These are phyloP conservation scores for Aspergillus sp. DNA, from an alignment of 2,329 filamentous ascomycete species.

Conservation along the genomic window DNA sequence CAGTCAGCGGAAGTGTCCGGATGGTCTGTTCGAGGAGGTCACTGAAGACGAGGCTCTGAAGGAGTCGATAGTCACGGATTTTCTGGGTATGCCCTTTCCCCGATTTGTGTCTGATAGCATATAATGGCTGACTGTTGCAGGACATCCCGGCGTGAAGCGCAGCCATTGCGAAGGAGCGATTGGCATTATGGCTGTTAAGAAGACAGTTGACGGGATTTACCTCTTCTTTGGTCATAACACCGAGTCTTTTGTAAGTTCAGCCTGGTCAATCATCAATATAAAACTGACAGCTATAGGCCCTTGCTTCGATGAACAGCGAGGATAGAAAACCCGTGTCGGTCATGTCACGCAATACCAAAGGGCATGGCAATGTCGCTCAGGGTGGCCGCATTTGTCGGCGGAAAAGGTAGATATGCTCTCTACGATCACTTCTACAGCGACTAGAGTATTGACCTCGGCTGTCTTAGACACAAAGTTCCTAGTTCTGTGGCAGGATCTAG, in stretches of 20 bases:
- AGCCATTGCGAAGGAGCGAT: conserved; percentile 82
- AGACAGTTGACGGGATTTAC: conserved; percentile 65
- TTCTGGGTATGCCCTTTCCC: conserved; percentile 56
- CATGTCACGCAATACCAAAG: conserved; percentile 67
- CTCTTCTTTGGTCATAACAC: conserved; percentile 97
- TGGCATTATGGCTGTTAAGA: conserved; percentile 85
- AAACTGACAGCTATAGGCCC: conserved; percentile 44
- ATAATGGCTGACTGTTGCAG: conserved; percentile 23
- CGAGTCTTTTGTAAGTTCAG: conserved; percentile 58
- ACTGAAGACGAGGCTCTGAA: conserved; percentile 72
- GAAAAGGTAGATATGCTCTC: conserved; percentile 16
- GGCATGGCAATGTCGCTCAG: conserved; percentile 47
- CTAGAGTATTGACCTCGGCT: neutral
- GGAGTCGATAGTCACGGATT: conserved; percentile 77
- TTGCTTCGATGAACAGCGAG: conserved; percentile 79
- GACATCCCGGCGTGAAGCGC: conserved; percentile 71
- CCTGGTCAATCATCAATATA: neutral
- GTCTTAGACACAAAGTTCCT: conserved; percentile 1
- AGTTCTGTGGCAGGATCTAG: neutral
- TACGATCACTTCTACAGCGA: neutral
- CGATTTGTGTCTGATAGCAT: conserved; percentile 1
- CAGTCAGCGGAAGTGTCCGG: conserved; percentile 52
- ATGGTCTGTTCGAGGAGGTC: conserved; percentile 58
- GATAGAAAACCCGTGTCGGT: conserved; percentile 71
- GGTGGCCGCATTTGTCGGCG: conserved; percentile 31